Percentiles rank a stretch among this genome's conserved stretches.
phyloP scores from a whole-genome alignment of 2,329 filamentous ascomycete species.

The Aureobasidium vineae region DNA sequence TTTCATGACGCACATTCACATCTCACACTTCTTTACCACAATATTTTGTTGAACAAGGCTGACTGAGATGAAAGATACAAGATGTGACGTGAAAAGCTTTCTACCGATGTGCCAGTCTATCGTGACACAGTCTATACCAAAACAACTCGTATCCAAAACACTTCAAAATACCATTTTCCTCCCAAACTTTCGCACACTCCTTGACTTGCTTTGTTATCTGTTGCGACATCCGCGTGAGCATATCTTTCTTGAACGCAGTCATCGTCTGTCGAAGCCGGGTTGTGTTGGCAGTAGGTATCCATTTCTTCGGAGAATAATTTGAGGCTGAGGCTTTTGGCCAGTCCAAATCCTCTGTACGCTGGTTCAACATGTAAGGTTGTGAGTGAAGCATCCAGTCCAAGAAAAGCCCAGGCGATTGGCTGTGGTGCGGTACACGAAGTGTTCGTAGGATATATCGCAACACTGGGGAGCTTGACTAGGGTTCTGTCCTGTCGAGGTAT shows the following conservation, averaged over 20 bases:
- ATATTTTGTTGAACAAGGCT: not conserved
- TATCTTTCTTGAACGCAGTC: constrained; percentile 46
- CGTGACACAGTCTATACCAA: constrained; percentile 33
- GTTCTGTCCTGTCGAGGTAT: constrained; percentile 57
- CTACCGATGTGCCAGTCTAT: constrained; percentile 2
- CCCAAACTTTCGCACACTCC: constrained; percentile 62
- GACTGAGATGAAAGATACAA: constrained; percentile 18
- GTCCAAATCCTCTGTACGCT: constrained; percentile 58
- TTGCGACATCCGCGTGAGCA: constrained; percentile 63
- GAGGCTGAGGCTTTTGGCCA: constrained; percentile 61
- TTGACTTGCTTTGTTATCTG: constrained; percentile 60
- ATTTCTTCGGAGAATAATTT: constrained; percentile 58
- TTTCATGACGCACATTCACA: constrained; percentile 55
- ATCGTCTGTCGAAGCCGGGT: constrained; percentile 26
- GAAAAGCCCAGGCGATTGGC: constrained; percentile 65
- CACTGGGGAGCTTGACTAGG: constrained; percentile 44
- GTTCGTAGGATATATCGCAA: constrained; percentile 33
- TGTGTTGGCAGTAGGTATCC: constrained; percentile 37
- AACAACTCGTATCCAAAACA: constrained; percentile 57
- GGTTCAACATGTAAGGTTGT: constrained; percentile 61
- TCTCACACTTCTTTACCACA: not conserved
- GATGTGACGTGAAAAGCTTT: not conserved
- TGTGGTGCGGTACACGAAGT: constrained; percentile 48
- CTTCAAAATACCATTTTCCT: constrained; percentile 55
- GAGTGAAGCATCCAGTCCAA: constrained; percentile 61